These are phyloP conservation scores for Casuarina equisetifolia DNA, from an alignment of 306 rosid genomes.

Conservation along the genomic window DNA sequence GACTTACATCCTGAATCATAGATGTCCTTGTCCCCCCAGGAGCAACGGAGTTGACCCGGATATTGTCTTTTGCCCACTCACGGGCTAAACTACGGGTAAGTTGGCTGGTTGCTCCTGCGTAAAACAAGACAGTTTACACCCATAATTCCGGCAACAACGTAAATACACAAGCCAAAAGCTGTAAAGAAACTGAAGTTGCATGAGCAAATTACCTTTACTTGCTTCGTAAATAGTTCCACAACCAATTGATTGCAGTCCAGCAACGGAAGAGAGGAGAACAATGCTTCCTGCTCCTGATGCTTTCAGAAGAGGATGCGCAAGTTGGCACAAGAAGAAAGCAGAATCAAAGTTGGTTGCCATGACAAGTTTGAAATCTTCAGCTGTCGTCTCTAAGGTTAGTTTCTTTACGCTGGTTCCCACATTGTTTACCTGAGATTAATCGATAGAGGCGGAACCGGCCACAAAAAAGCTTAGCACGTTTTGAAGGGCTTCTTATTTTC, in stretches of 20 bases:
- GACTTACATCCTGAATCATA: slow-evolving; percentile 9
- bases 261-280: slow-evolving; percentile 40
- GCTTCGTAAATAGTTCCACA: slow-evolving; percentile 38
- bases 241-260: slow-evolving; percentile 32
- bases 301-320: slow-evolving; percentile 24
- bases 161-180: too few relatives aligned
- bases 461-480: not conserved
- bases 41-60: slow-evolving; percentile 50
- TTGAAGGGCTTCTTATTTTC: too few relatives aligned
- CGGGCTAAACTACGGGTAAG: slow-evolving; percentile 49
- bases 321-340: slow-evolving; percentile 35
- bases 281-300: slow-evolving; percentile 25
- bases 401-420: not conserved
- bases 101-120: slow-evolving; percentile 53
- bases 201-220: slow-evolving; percentile 33
- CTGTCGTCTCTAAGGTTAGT: slow-evolving; percentile 14
- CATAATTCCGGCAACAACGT: not conserved
- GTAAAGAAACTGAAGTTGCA: not conserved
- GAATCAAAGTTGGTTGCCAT: slow-evolving; percentile 40
- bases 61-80: slow-evolving; percentile 65
- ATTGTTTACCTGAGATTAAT: slow-evolving; percentile 1
- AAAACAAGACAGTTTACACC: too few relatives aligned
- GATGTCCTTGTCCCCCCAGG: slow-evolving; percentile 51
- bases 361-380: slow-evolving; percentile 20
- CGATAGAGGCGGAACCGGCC: not conserved